These are phyloP conservation scores for Rickenella mellea DNA, from an alignment of 768 basidiomycete genomes.

Conservation along the genomic window DNA sequence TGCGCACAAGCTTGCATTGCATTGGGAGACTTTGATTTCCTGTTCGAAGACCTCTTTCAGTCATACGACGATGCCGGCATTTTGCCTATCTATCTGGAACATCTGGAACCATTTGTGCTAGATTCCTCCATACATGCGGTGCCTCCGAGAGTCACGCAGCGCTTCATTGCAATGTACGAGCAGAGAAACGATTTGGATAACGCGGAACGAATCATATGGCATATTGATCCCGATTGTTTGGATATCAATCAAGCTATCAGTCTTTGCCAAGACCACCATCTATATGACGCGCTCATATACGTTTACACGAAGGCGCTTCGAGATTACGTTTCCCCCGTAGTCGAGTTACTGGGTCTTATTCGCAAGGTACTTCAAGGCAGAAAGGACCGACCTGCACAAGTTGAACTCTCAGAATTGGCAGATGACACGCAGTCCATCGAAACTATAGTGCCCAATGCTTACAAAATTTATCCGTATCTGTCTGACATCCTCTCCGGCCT, in stretches of 20 bases:
- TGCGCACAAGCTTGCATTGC: conserved; percentile 75
- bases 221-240: conserved; percentile 82
- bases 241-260: conserved; percentile 90
- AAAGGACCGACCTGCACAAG: conserved; percentile 22
- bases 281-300: conserved; percentile 93
- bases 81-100: conserved; percentile 68
- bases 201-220: conserved; percentile 90
- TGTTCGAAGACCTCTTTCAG: conserved; percentile 92
- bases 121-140: conserved; percentile 61
- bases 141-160: conserved; percentile 84
- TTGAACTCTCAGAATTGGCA: conserved; percentile 19
- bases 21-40: conserved; percentile 71
- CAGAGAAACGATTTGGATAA: conserved; percentile 59
- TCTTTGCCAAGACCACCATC: conserved; percentile 71
- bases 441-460: conserved; percentile 59
- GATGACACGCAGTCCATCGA: conserved; percentile 38
- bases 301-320: conserved; percentile 82
- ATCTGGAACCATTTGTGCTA: conserved; percentile 77
- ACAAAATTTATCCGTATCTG: conserved; percentile 88
- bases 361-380: conserved; percentile 54
- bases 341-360: conserved; percentile 74
- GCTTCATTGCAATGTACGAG: conserved; percentile 70
- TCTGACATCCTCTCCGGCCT: conserved; percentile 73
- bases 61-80: conserved; percentile 81
- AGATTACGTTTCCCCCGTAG: conserved; percentile 85